Evolutionary conservation across 2,329 filamentous ascomycete genomes (phyloP).

Genomic region (Xylariaceae sp.): DNA sequence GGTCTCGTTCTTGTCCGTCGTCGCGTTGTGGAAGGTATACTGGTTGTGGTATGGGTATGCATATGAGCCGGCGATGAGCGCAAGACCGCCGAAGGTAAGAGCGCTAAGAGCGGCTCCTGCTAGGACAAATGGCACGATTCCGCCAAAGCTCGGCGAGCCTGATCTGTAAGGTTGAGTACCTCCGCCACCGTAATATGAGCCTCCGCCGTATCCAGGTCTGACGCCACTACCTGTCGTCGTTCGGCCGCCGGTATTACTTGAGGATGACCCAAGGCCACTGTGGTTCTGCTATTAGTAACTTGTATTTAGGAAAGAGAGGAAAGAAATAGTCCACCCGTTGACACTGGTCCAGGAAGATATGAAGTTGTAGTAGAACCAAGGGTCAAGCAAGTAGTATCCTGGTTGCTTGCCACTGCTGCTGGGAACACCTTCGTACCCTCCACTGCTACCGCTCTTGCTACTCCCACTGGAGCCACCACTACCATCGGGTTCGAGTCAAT

Average conservation of each 20-base stretch:
- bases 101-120: constrained; percentile 49
- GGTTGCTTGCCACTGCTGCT: not conserved
- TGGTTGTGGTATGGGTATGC: constrained; percentile 51
- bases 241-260: constrained; percentile 46
- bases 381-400: constrained; percentile 1
- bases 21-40: constrained; percentile 49
- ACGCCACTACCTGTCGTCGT: constrained; percentile 59
- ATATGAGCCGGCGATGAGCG: constrained; percentile 53
- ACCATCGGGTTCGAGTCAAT: too few species aligned
- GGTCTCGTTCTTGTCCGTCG: constrained; percentile 54
- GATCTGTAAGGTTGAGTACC: constrained; percentile 58
- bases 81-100: constrained; percentile 59
- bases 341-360: not conserved
- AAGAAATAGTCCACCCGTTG: not conserved
- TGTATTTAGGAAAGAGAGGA: not conserved
- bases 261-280: constrained; percentile 29
- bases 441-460: constrained; percentile 13
- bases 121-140: constrained; percentile 52
- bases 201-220: constrained; percentile 57
- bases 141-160: constrained; percentile 47
- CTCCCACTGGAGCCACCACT: not conserved
- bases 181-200: constrained; percentile 66
- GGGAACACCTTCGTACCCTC: too few species aligned
- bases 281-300: constrained; percentile 10
- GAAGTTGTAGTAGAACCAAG: too few species aligned